Evolutionary conservation across 129 eudicot genomes (phyloP).

Genomic region (Escallonia herrerae): DNA sequence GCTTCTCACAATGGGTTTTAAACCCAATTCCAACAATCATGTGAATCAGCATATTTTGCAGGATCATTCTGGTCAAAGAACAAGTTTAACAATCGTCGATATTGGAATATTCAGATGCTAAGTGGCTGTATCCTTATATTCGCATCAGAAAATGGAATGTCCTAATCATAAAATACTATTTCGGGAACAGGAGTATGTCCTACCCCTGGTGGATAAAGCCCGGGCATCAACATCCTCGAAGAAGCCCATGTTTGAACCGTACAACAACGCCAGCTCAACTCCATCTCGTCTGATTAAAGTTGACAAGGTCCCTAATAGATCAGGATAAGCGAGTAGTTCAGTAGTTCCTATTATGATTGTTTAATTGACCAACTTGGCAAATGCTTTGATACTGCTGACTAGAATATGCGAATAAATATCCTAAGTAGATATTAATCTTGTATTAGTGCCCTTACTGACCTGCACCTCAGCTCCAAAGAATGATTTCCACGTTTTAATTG

Average conservation of each 20-base stretch:
- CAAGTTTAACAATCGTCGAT: not conserved
- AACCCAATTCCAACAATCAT: too few species aligned
- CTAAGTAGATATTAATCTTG: constrained; percentile 11
- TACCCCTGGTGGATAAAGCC: constrained; percentile 2
- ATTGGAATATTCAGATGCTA: constrained; percentile 5
- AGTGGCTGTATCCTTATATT: not conserved
- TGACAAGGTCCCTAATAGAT: constrained; percentile 5
- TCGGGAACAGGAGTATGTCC: not conserved
- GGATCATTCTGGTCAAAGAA: not conserved
- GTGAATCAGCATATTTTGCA: not conserved
- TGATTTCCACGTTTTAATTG: not conserved
- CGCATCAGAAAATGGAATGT: constrained; percentile 11
- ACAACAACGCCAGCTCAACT: constrained; percentile 11
- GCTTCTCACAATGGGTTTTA: too few species aligned
- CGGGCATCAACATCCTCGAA: not conserved
- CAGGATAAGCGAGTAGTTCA: constrained; percentile 12
- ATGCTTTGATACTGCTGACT: not conserved
- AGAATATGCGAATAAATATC: constrained; percentile 34
- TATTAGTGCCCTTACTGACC: constrained; percentile 30
- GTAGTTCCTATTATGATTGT: not conserved
- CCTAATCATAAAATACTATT: not conserved
- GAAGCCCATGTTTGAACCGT: not conserved
- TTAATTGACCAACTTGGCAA: not conserved
- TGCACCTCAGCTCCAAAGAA: constrained; percentile 26
- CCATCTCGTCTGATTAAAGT: constrained; percentile 7